phyloP scores from a whole-genome alignment of 305 asterid species.

The Fraxinus albicans region DNA sequence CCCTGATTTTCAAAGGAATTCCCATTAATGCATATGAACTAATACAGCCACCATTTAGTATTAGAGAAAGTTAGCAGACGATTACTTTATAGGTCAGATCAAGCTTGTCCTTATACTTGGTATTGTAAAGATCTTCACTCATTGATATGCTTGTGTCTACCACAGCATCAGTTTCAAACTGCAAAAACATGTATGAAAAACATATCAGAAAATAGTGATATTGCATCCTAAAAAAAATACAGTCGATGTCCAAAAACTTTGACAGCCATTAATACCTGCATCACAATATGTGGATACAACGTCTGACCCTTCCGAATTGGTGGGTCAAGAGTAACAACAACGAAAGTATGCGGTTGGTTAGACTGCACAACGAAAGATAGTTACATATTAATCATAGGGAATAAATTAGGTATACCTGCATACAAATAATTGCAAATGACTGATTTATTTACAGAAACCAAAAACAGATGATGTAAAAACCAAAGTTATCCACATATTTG shows the following conservation, averaged over 20 bases:
- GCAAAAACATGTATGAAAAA: slow-evolving; percentile 21
- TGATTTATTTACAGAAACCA: background rate
- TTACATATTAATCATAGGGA: slow-evolving; percentile 18
- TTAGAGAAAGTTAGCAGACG: background rate
- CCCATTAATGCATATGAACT: background rate
- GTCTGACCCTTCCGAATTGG: slow-evolving; percentile 99
- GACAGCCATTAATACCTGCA: slow-evolving; percentile 66
- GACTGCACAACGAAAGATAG: slow-evolving; percentile 54
- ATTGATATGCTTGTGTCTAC: slow-evolving; percentile 67
- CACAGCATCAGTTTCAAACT: slow-evolving; percentile 90
- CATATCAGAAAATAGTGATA: slow-evolving; percentile 4
- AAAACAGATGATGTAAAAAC: slow-evolving; percentile 6
- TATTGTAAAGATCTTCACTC: slow-evolving; percentile 70
- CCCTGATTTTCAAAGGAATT: slow-evolving; percentile 55
- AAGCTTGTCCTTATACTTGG: slow-evolving; percentile 85
- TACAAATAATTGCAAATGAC: background rate
- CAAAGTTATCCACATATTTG: background rate
- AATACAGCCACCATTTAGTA: background rate
- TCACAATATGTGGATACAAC: slow-evolving; percentile 90
- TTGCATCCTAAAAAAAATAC: background rate
- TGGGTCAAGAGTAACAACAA: slow-evolving; percentile 92
- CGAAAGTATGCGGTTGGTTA: slow-evolving; percentile 91
- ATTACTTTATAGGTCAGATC: slow-evolving; percentile 67
- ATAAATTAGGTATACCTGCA: background rate
- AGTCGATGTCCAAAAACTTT: background rate